Percentiles rank a stretch among this genome's conserved stretches.
Conservation (phyloP, 129 eudicot genomes). For the Saposhnikovia divaricata region DNA sequence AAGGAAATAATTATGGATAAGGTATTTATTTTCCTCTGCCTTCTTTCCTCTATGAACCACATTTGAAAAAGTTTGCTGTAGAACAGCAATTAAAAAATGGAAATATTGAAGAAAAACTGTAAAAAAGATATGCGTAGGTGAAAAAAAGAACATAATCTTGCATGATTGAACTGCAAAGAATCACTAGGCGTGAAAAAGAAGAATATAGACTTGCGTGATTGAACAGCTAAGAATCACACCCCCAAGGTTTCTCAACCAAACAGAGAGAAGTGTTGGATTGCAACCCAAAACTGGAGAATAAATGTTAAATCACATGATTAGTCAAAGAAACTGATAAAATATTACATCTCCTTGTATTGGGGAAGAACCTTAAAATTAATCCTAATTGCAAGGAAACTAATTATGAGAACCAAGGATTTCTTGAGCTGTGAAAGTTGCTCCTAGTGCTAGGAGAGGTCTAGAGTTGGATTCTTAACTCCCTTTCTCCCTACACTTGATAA, state of each 20-base stretch:
- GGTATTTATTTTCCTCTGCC: slow-evolving; percentile 28
- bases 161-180: neutral
- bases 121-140: neutral
- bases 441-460: neutral
- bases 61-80: neutral
- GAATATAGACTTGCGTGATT: neutral
- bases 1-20: slow-evolving; percentile 73
- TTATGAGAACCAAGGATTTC: neutral
- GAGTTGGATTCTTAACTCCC: neutral
- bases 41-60: neutral
- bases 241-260: neutral
- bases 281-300: neutral
- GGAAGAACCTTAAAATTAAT: no score
- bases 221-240: neutral
- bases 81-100: neutral
- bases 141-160: neutral
- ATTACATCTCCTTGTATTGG: neutral
- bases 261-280: neutral
- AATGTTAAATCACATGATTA: no score
- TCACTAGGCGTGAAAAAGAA: neutral
- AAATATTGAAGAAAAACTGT: neutral
- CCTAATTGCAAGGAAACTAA: neutral
- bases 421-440: neutral
- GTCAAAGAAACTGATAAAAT: no score
- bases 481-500: no score